Conservation (phyloP, 345 rosid genomes). For the Aquilaria sinensis region DNA sequence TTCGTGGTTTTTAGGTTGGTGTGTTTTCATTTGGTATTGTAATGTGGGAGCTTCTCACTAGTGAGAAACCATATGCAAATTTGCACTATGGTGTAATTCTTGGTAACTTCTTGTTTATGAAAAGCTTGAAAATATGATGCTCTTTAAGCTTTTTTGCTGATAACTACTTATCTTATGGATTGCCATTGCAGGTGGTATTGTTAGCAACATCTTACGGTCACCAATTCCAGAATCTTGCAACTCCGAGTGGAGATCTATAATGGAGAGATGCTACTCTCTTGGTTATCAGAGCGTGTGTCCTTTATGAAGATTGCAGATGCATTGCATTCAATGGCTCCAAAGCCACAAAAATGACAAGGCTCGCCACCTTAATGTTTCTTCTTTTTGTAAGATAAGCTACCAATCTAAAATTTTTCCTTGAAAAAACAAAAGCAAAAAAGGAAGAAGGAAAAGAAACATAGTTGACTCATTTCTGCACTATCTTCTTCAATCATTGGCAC, state of each 20-base stretch:
- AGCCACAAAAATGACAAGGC: conserved; percentile 43
- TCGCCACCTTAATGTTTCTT: not conserved
- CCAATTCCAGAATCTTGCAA: conserved; percentile 49
- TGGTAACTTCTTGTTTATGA: conserved; percentile 20
- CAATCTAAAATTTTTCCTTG: too few relatives aligned
- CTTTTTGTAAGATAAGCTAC: too few relatives aligned
- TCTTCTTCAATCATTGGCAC: too few relatives aligned
- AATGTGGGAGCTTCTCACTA: conserved; percentile 66
- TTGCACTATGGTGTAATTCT: conserved; percentile 73
- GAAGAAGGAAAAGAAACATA: too few relatives aligned
- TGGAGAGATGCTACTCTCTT: conserved; percentile 78
- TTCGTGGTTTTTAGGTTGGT: conserved; percentile 34
- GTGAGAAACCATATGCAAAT: conserved; percentile 64
- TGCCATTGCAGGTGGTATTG: conserved; percentile 45
- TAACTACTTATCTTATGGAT: too few relatives aligned
- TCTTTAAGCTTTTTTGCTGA: too few relatives aligned
- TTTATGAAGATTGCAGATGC: conserved; percentile 46
- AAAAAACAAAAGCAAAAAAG: too few relatives aligned
- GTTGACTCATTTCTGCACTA: too few relatives aligned
- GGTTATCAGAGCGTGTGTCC: conserved; percentile 54
- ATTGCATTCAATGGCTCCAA: conserved; percentile 43
- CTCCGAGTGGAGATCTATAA: conserved; percentile 52
- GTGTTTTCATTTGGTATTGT: conserved; percentile 68
- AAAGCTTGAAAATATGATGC: too few relatives aligned
- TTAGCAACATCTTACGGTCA: conserved; percentile 64